Evolutionary conservation across 2,329 filamentous ascomycete species (phyloP), one percentile per base, ranked within the genome.

Genomic region (Triangularia verruculosa): DNA sequence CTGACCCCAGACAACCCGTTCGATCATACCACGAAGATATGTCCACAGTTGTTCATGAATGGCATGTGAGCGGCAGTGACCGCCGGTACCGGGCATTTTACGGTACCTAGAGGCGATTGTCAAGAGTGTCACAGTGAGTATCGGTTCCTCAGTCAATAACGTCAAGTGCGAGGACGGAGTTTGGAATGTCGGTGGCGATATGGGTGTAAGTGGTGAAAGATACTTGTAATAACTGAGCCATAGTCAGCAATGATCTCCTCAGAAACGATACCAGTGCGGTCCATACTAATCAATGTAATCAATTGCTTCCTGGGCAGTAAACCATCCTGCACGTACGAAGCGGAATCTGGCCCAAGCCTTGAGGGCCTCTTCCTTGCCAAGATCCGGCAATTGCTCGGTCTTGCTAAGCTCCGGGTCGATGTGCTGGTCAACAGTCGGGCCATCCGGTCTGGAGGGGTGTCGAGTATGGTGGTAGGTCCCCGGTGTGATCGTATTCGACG

Each of bases 41-140:
- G 88, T 91, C 95, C 95, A 99, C 4, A 98, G 84, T 75, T 96
- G 93, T 71, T 97, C 92, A 69, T 98, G 95, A 61, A 99, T 96
- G 56, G 92, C 90, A 71, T 95, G 92, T 0, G 93, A 92, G 58
- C 95, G 88, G 56, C 92, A 96, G 66, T 89, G 83, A 0, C 91
- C 90, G 2, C 92, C 93, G 0, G 93, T 88, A 1, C 92, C 92
- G 20, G 88, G 84, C 56, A 97, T 87, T 64, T 86, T 86, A 74
- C 90, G 89, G 74, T 97, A 96, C 58, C 95, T 87, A 4, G 93
- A 96, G 1, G 95, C 86, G 60, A 97, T 95, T 7, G 94, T 96
- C 64, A 99, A 83, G 30, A 99, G 86, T 0, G 94, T 96, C 34
- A 98, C 90, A 1, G 92, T 90, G 11, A 99, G 83, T 72, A 98